Evolutionary conservation across 352 stramenopile species (phyloP).

Genomic region (Phytophthora meadii): DNA sequence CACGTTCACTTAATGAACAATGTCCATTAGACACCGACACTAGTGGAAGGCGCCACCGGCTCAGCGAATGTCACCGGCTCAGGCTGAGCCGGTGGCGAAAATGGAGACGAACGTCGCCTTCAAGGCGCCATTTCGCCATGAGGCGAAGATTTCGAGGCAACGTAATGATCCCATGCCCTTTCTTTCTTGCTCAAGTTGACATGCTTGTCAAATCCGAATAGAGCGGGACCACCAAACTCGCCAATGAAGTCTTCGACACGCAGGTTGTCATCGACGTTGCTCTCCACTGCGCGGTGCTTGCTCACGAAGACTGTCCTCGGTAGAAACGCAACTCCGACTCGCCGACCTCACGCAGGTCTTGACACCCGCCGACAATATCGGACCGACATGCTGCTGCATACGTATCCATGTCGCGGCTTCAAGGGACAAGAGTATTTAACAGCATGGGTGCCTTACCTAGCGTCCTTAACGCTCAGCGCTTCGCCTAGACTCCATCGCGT

Average conservation of each 20-base stretch:
- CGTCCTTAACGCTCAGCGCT: too few species aligned
- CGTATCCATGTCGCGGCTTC: too few species aligned
- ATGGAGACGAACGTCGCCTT: conserved; percentile 13
- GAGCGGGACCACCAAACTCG: conserved; percentile 11
- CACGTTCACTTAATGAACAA: neutral
- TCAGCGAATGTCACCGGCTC: neutral
- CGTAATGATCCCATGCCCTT: neutral
- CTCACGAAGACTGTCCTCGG: neutral
- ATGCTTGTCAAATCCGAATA: conserved; percentile 27
- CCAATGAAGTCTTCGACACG: conserved; percentile 22
- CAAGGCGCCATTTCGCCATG: neutral
- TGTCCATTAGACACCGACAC: neutral
- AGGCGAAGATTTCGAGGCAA: too few species aligned
- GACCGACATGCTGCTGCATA: too few species aligned
- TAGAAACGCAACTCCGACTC: neutral
- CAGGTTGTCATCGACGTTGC: conserved; percentile 14
- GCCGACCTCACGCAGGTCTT: too few species aligned
- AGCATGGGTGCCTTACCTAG: too few species aligned
- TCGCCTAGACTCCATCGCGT: too few species aligned
- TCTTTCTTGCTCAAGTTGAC: conserved; percentile 6
- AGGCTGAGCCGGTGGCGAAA: conserved; percentile 21
- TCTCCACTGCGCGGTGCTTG: neutral
- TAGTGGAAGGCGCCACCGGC: neutral
- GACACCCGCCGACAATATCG: too few species aligned
- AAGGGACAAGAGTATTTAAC: too few species aligned